Evolutionary conservation across 768 basidiomycete genomes (phyloP), one percentile per base, ranked within the genome.

Genomic region (Tricholoma hemisulphureum): DNA sequence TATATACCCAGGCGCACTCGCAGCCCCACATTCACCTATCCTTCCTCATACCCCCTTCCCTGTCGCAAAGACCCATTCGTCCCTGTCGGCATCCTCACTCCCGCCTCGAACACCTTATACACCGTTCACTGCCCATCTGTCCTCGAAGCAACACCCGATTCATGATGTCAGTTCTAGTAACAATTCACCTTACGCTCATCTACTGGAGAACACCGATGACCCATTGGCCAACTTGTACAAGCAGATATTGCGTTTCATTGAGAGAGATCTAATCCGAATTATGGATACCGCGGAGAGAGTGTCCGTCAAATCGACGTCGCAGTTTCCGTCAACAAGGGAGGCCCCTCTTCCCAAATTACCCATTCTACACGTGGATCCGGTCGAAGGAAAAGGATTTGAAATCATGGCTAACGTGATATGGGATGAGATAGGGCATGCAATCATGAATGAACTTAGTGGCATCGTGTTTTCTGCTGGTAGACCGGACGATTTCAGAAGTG

Each of bases 391-490:
- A 21, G 83, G 85, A 0, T 98, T 95, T 68, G 83, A 93, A 59
- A 87, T 98, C 53, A 83, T 98, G 77, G 84, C 88, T 0, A 89
- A 91, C 64, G 90, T 96, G 8, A 77, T 98, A 4, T 96, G 94
- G 91, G 87, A 87, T 9, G 93, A 95, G 72, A 72, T 96, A 18
- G 89, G 86, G 1, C 76, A 79, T 39, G 82, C 91, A 0, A 83
- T 99, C 49, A 87, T 91, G 80, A 86, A 88, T 58, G 93, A 96
- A 67, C 74, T 98, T 41, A 95, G 96, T 0, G 74, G 73, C 20
- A 73, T 85, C 7, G 83, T 98, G 2, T 99, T 98, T 70, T 86
- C 95, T n/a, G 90, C 88, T 2, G 97, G 97, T 13, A 83, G 89
- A 55, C 94, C 97, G 10, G 85, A 89, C 52, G 92, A 95, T 55